Conservation (phyloP, 2,329 filamentous ascomycete species). For the Drechslerella dactyloides region DNA sequence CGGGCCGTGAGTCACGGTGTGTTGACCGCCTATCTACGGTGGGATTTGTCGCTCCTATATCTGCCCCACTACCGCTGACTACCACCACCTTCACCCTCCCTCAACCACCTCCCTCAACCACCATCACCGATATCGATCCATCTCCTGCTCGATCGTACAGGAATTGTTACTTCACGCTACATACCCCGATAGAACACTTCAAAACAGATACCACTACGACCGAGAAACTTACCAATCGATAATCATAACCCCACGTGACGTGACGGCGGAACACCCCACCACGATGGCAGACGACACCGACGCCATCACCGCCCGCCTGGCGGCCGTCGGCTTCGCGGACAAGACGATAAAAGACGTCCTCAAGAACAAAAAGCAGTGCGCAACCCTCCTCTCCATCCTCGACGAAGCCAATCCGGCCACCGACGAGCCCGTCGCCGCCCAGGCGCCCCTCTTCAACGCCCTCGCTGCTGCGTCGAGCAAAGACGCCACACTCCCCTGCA, state of each 20-base stretch:
- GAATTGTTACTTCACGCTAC: background rate
- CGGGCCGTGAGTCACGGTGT: conserved; percentile 18
- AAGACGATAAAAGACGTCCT: conserved; percentile 54
- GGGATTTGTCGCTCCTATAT: no score
- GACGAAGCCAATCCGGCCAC: conserved; percentile 48
- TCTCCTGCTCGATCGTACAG: background rate
- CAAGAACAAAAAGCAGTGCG: conserved; percentile 54
- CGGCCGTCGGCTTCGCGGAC: conserved; percentile 53
- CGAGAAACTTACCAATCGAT: background rate
- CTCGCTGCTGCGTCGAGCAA: conserved; percentile 53
- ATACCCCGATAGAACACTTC: background rate
- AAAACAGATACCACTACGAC: background rate
- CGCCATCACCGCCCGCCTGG: conserved; percentile 49
- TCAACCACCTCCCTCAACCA: conserved; percentile 6
- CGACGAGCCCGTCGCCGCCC: conserved; percentile 38
- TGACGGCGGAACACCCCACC: background rate
- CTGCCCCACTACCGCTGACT: no score
- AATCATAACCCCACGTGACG: background rate
- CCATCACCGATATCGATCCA: background rate
- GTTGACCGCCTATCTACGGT: conserved; percentile 32
- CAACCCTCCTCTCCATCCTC: conserved; percentile 51
- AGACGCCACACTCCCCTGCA: conserved; percentile 34
- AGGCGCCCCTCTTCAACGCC: conserved; percentile 48
- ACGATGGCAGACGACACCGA: conserved; percentile 52
- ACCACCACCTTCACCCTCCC: conserved; percentile 3